Base-by-base conservation (phyloP, 164 flowering plant genomes). In the Nelumbo lutea region DNA sequence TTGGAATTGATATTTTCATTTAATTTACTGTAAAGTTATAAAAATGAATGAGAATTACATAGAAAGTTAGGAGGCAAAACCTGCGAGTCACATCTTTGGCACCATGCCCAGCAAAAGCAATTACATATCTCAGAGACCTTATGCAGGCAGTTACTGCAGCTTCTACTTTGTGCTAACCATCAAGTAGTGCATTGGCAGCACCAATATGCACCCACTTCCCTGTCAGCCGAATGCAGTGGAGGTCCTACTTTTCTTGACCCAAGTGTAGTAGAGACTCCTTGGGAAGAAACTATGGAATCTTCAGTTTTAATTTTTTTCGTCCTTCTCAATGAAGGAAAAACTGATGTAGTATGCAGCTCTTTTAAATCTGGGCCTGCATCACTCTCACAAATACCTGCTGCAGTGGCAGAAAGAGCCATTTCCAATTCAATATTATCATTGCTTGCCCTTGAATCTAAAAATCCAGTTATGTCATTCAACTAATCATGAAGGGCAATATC, bases 1-100 rank as follows among this genome's bases (percentile, higher is more conserved):
- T 27, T 27, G 27, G 27, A 27, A 27, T 27, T 27, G 27, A 27
- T 27, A 27, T 27, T 27, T 27, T 27, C 27, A 27, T 27, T 27
- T 27, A 27, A 27, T 27, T 27, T 27, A 27, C 42, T 27, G 11
- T 42, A 56, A 62, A 39, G 8, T 27, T 39, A 56, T 44, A 55
- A n/a, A 63, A 6, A 56, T 14, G n/a, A 27, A 70, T 4, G 9
- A 70, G 7, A 47, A 0, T 46, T 62, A 38, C 40, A 64, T 43
- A 50, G 65, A 56, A 27, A n/a, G 43, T 62, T 42, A 64, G 55
- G 53, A 15, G 45, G 14, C 9, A 15, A 75, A 75, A 93, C 98
- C 98, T 94, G 86, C 93, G 98, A 3, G 97, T 94, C 66, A 94
- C 96, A 73, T 94, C 98, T 83, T 94, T 94, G 71, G 95, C 98